phyloP scores from a whole-genome alignment of 2,329 filamentous ascomycete species.

The Ceratocystis papillata region DNA sequence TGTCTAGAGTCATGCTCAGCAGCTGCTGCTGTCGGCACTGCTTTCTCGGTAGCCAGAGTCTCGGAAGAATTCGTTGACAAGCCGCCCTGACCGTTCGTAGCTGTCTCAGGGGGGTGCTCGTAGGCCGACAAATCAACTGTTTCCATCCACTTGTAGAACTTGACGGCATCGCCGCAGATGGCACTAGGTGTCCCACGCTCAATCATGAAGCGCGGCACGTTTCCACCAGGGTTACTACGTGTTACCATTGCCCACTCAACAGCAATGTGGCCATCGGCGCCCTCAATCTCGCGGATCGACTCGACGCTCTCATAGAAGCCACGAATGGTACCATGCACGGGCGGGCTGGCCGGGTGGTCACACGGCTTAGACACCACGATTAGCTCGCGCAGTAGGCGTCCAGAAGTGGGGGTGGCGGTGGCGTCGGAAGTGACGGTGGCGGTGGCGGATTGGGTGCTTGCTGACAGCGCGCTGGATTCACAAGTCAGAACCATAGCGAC shows the following conservation, averaged over 20 bases:
- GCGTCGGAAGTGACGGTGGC: background rate
- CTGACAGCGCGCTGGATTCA: constrained; percentile 23
- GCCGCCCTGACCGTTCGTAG: background rate
- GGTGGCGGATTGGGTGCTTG: background rate
- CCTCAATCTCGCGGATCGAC: constrained; percentile 67
- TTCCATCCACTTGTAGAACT: constrained; percentile 65
- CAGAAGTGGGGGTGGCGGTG: background rate
- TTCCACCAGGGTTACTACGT: constrained; percentile 76
- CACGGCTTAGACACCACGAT: constrained; percentile 84
- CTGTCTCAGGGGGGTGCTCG: background rate
- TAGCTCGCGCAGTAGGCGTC: constrained; percentile 52
- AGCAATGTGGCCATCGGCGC: background rate
- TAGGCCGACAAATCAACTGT: constrained; percentile 14
- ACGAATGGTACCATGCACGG: constrained; percentile 61
- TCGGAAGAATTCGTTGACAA: background rate
- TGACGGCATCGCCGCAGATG: constrained; percentile 66
- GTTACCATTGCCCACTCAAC: constrained; percentile 93
- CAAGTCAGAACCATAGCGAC: constrained; percentile 61
- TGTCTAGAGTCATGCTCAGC: background rate
- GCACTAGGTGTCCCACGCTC: constrained; percentile 75
- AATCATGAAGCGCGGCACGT: constrained; percentile 82
- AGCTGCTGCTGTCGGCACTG: background rate
- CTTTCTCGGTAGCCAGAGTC: background rate
- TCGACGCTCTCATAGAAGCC: constrained; percentile 88
- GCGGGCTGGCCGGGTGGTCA: constrained; percentile 60